Evolutionary conservation across 2,329 filamentous ascomycete genomes (phyloP), one percentile per base, ranked within the genome.

Genomic region (Fusarium udum): DNA sequence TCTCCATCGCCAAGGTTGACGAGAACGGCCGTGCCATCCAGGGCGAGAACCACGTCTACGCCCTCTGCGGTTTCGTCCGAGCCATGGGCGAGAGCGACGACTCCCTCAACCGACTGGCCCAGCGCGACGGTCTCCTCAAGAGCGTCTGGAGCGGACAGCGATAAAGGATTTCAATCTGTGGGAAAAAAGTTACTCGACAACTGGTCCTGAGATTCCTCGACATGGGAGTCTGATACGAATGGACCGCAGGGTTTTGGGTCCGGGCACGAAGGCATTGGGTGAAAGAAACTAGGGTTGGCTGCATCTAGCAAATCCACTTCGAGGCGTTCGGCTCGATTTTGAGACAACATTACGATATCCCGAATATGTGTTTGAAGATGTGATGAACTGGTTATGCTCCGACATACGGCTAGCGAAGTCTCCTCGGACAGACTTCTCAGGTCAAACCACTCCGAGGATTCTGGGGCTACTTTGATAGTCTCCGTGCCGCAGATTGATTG

Each of bases 61-160:
- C 96, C 80, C 93, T 99, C 78, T 97, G 93, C 88, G 96, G 96
- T 77, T 99, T 98, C 89, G 94, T 99, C 82, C 93, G 96, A 80
- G 94, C 95, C 80, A 96, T 97, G 91, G 96, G 96, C 84, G 97
- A 99, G 93, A 92, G 92, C 85, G 96, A 99, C 85, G 96, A 99
- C 88, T 90, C 93, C 81, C 86, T 99, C 83, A 99, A 99, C 93
- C 90, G 96, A 83, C 90, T 99, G 82, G 90, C 95, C 79, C 96
- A 99, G 91, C 92, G 93, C 80, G 97, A 99, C 85, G 96, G 96
- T 78, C 93, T 97, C 86, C 85, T 99, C 85, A 98, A 98, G 94
- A 93, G 87, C 84, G 96, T 99, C 84, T 99, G 96, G 96, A 93
- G 90, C 87, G 93, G 91, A 77, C 84, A 88, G 82, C 87, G 89